Evolutionary conservation across 805 yeast species (phyloP), one percentile per base, ranked within the genome.

Genomic region (Starmerella roubikii): DNA sequence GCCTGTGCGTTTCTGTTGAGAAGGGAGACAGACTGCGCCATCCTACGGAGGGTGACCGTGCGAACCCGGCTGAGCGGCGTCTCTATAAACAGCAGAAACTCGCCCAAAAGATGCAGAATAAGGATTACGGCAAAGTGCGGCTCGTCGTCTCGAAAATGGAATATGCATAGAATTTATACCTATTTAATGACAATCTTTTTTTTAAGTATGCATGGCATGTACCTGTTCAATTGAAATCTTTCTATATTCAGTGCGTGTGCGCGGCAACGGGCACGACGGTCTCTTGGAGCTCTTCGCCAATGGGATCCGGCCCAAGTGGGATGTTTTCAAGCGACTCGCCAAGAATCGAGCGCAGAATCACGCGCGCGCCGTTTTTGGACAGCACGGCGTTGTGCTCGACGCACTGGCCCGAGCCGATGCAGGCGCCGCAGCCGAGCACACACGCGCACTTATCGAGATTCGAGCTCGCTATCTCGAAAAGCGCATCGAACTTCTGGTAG

Each of bases 321-420:
- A 59, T 46, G 4, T 62, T 61, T 17, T 72, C 69, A 10, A 76
- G 41, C 20, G 64, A 64, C 22, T 66, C 60, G 0, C 83, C 86
- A 22, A 77, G 53, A 4, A 91, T 64, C 13, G 65, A 53, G 13
- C 77, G 74, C 13, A 86, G 51, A 6, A 88, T 72, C 2, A 88
- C 66, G 12, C 71, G 59, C 0, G 94, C 84, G 0, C 91, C 97
- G 11, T 80, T 78, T 51, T 88, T 91, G 0, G 96, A 84, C 46
- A 88, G 61, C 6, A 91, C 97, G 38, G 78, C 61, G 53, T 78
- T 75, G 48, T 71, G 70, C 57, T 91, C 98, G 40, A 75, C 73
- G 59, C 98, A 91, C 38, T 71, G 72, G 0, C 81, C 62, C 1
- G 82, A 78, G 2, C 91, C 81, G n/a, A 85, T 78, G 62, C 98